Conservation (phyloP, 371 early-diverging fungal species). For the Actinomortierella ambigua region DNA sequence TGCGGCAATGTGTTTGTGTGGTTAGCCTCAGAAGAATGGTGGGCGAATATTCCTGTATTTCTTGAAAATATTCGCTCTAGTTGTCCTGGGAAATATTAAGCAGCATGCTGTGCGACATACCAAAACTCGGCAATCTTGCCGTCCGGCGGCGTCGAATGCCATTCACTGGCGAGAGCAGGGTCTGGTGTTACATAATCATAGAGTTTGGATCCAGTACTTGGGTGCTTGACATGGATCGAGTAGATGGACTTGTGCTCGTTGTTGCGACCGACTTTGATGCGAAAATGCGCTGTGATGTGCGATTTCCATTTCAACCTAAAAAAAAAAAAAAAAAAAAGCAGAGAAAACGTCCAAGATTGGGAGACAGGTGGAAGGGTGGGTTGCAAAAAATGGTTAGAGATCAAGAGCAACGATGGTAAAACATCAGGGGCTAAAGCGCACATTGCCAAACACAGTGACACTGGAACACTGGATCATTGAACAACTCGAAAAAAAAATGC, state of each 20-base stretch:
- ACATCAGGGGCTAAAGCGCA: no score
- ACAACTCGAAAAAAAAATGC: not conserved
- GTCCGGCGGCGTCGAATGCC: slow-evolving; percentile 69
- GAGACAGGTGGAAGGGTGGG: not conserved
- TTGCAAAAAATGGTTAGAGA: not conserved
- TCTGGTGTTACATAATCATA: slow-evolving; percentile 74
- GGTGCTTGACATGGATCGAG: slow-evolving; percentile 59
- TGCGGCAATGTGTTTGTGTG: no score
- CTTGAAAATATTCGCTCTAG: no score
- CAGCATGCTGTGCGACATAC: slow-evolving; percentile 21
- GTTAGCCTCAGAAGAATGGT: no score
- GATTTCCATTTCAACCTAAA: slow-evolving; percentile 93
- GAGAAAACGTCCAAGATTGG: not conserved
- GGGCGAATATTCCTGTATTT: no score
- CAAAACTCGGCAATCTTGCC: slow-evolving; percentile 66
- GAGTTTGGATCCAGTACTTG: slow-evolving; percentile 56
- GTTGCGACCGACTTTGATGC: slow-evolving; percentile 60
- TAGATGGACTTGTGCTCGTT: slow-evolving; percentile 73
- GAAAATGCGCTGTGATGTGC: slow-evolving; percentile 86
- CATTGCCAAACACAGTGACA: no score
- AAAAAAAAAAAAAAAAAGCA: not conserved
- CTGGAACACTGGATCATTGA: no score
- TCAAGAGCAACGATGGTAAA: not conserved
- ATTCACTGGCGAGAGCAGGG: slow-evolving; percentile 54
- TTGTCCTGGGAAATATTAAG: no score